Conservation (phyloP, 2,329 filamentous ascomycete genomes). For the Claviceps arundinis region DNA sequence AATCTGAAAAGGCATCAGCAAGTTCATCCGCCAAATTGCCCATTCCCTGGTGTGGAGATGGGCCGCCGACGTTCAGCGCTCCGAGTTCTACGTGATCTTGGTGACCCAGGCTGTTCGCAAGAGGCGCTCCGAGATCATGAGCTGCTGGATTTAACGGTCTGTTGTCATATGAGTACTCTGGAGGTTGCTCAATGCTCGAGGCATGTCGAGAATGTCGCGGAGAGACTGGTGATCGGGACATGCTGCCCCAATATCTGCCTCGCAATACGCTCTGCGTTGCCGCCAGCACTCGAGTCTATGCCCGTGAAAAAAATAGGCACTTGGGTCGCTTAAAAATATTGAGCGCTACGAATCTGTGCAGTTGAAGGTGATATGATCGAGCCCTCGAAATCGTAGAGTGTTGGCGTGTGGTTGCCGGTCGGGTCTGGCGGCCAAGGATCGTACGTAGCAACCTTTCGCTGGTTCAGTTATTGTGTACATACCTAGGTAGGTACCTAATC, state of each 20-base stretch:
- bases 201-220: constrained; percentile 46
- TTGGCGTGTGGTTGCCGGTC: not conserved
- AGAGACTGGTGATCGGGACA: constrained; percentile 20
- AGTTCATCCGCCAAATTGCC: constrained; percentile 74
- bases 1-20: constrained; percentile 57
- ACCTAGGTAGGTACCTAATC: not conserved
- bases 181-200: constrained; percentile 38
- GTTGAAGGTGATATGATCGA: not conserved
- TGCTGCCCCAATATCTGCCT: not conserved
- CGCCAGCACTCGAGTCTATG: not conserved
- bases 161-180: constrained; percentile 31
- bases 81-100: constrained; percentile 33
- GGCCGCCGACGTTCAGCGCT: constrained; percentile 29
- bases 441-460: not conserved
- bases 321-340: not conserved
- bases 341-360: not conserved
- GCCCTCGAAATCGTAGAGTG: not conserved
- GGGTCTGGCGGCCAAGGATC: too few relatives aligned
- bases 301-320: not conserved
- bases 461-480: not conserved
- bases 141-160: constrained; percentile 38
- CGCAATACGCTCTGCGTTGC: not conserved
- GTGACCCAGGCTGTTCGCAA: constrained; percentile 34
- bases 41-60: constrained; percentile 40
- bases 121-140: constrained; percentile 35